Evolutionary conservation across 2,329 filamentous ascomycete species (phyloP), one percentile per base, ranked within the genome.

Genomic region (Diaporthe vaccinii): DNA sequence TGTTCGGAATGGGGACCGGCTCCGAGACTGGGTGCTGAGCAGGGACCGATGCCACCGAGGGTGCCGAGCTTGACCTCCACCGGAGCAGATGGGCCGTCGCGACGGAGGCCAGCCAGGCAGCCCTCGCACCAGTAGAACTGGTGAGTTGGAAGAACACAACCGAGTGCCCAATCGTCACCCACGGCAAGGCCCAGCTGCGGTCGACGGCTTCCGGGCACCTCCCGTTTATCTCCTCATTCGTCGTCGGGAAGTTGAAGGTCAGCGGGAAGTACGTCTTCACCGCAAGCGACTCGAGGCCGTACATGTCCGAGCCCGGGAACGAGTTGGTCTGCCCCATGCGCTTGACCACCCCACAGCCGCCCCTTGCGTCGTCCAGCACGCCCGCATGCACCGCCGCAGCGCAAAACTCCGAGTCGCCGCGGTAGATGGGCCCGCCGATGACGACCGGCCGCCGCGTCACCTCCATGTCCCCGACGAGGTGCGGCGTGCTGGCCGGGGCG

Each of bases 221-320:
- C 14, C 65, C 65, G 6, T 8, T 12, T 3, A 87, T 83, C 5
- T 94, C 84, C 25, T 73, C 77, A 7, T 76, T 76, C 1, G 77
- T 77, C 20, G 74, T 41, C 9, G 73, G 72, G 79, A 99, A 98
- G 28, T 91, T 91, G 82, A 95, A 98, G 0, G 95, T 93, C 46
- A 94, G 92, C 1, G 97, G 96, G 80, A 99, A 99, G 78, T 95
- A 95, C 0, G 95, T 96, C 77, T 95, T 91, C 81, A 99, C 98
- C 4, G 84, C 89, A 71, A 94, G 87, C 77, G 95, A 98, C 39
- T 86, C 84, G 77, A 98, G 95, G 70, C 93, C 94, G 80, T 97
- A 88, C 28, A 88, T 88, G 67, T 90, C 89, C 14, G 92, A 92
- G 55, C 89, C 88, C 46, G 89, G 84, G 80, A 92, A 98, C 62